Base-by-base conservation (phyloP, 768 basidiomycete species). In the Zangia roseola region DNA sequence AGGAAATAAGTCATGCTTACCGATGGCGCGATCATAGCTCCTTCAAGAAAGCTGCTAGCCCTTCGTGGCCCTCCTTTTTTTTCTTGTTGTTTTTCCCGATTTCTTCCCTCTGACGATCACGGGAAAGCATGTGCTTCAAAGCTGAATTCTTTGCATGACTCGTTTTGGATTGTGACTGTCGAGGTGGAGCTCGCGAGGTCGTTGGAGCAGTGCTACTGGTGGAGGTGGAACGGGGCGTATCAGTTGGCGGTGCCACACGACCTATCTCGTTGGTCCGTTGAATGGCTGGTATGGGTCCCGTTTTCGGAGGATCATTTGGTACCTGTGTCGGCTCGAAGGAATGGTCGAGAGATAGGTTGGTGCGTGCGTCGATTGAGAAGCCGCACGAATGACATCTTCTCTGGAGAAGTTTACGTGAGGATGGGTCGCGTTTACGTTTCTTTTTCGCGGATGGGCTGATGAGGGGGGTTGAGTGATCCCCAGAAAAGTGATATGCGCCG, bases 51-150 rank as follows among this genome's bases (percentile, higher is more conserved):
- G 77, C 76, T 4, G 82, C 77, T 26, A 88, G 68, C 17, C 78
- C 76, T 23, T 63, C 69, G 4, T 50, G 56, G 14, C 54, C 57
- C 40, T 58, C 68, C 43, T 52, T 62, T 40, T 45, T 55, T 38
- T 56, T 59, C 48, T 51, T 50, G 8, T 34, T 56, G 3, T 52
- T 45, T 64, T 59, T 54, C 40, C 23, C 51, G 48, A 54, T 57
- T 62, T 68, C 65, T 55, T 69, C 71, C 42, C 71, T 69, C 59
- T 78, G 72, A 56, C 76, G 79, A 53, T 84, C 86, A 34, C 79
- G 77, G 23, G 76, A 75, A 28, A 90, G 71, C 72, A 91, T 76
- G 36, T 81, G 76, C 61, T 82, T 84, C 35, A 91, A 60, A 10
- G 75, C 75, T 1, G 75, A 65, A 56, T 76, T 79, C 63, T 55